Evolutionary conservation across 345 rosid genomes (phyloP), one percentile per base, ranked within the genome.

Genomic region (Populus deltoides): DNA sequence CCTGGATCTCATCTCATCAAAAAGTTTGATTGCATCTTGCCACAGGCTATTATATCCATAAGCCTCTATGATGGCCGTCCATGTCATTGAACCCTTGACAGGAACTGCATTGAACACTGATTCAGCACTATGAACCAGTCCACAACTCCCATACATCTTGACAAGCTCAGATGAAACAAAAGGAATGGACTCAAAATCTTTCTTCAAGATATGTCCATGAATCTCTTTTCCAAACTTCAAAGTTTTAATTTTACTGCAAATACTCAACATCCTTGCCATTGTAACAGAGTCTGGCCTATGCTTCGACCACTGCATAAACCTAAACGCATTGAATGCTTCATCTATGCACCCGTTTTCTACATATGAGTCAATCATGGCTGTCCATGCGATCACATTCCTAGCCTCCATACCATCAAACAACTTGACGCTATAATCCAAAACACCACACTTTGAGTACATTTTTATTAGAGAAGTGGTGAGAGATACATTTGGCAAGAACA

Each of bases 1-100:
- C 51, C 79, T 35, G 29, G 87, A 74, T 70, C 79, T 76, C 99
- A 94, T 94, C 81, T 81, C 68, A 66, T 89, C 77, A 82, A 90
- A 94, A 73, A 83, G 86, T 65, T 76, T 75, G 55, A 93, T 63
- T 80, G 93, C 97, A 35, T 90, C 94, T 66, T 33, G 45, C 63
- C 76, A 82, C 68, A 74, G 81, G 70, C 78, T 85, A 71, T 81
- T 89, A 74, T 66, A 74, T 67, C 93, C 93, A 70, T 85, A 82
- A 15, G 93, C 90, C 57, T 93, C 95, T 78, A 94, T 83, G 73
- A 92, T 87, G 78, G 97, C 92, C 69, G 97, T 92, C 97, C 98
- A 90, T 41, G 90, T 83, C 85, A 89, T 55, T 33, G 92, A 83
- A 66, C 98, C 98, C 88, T 93, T 94, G 27, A 81, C 83, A 17